Evolutionary conservation across 176 grass and related monocot genomes (phyloP).

Genomic region (Pharus latifolius): DNA sequence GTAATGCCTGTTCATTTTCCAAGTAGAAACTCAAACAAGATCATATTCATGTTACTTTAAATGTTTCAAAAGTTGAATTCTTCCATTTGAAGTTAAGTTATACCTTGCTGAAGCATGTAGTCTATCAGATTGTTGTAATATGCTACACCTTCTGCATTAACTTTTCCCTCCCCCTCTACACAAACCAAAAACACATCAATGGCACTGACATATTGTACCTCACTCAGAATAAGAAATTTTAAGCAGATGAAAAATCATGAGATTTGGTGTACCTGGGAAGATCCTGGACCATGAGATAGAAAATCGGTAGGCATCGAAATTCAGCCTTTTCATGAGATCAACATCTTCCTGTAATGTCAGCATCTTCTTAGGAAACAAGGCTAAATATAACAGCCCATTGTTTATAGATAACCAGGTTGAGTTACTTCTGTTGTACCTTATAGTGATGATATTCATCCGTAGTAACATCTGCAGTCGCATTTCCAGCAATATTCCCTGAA

Average conservation of each 20-base stretch:
- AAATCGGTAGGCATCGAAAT: conserved; percentile 72
- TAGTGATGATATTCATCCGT: conserved; percentile 62
- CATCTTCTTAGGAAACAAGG: no score
- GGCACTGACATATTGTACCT: neutral
- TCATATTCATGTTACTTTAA: neutral
- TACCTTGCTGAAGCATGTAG: conserved; percentile 62
- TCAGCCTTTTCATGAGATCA: conserved; percentile 54
- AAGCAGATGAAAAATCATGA: neutral
- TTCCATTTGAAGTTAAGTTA: neutral
- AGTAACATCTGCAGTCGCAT: conserved; percentile 47
- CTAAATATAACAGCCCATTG: no score
- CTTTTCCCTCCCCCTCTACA: conserved; percentile 54
- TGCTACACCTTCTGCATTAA: conserved; percentile 49
- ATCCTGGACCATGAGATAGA: conserved; percentile 85
- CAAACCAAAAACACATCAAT: neutral
- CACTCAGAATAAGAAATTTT: neutral
- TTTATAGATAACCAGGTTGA: no score
- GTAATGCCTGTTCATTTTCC: conserved; percentile 42
- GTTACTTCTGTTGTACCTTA: conserved; percentile 25
- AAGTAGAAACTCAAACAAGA: conserved; percentile 6
- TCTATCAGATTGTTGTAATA: conserved; percentile 82
- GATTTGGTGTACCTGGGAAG: conserved; percentile 27
- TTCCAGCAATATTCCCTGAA: conserved; percentile 38
- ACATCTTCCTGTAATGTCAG: conserved; percentile 41
- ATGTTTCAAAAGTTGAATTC: neutral